Evolutionary conservation across 306 rosid genomes (phyloP), one percentile per base, ranked within the genome.

Genomic region (Lagenaria siceraria): DNA sequence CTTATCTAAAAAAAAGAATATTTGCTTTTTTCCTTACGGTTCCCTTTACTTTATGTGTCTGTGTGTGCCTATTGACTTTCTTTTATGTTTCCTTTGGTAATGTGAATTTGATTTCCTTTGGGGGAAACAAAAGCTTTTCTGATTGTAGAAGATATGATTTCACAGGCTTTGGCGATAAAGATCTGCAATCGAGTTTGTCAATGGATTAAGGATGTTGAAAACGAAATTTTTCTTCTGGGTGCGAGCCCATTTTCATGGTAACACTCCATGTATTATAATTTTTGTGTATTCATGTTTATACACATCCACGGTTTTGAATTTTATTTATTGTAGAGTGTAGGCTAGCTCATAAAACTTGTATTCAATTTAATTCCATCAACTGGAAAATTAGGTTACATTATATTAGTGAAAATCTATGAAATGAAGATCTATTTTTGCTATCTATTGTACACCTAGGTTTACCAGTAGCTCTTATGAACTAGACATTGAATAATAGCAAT

Each of bases 231-330:
- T 84, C 89, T 93, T 91, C 89, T 90, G 79, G 98, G 98, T 83
- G 97, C 93, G 51, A 91, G 93, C 87, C 98, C 98, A 61, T 91
- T 93, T 86, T 93, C 98, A 77, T 93, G 98, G 98, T 93, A 92
- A 93, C 75, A 82, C 78, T 77, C 81, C 79, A 40, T 93, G 91
- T 83, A 87, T 80, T 38, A 81, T 82, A 84, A 79, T 77, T 78
- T 79, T 68, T 59, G 43, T 80, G 88, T 70, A 77, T 77, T 74
- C 75, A 79, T 80, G 55, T 24, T 22, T 33, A 74, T 75, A 69
- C 78, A 81, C 58, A 36, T 75, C 76, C 76, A 71, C 59, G 76
- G 76, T 48, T 15, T 49, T 48, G 56, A 24, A 25, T 71, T 71
- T 71, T 25, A 46, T 48, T 40, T 43, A 48, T 14, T 49, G 42